Base-by-base conservation (phyloP, 2,329 filamentous ascomycete species). In the Shiraia bambusicola region DNA sequence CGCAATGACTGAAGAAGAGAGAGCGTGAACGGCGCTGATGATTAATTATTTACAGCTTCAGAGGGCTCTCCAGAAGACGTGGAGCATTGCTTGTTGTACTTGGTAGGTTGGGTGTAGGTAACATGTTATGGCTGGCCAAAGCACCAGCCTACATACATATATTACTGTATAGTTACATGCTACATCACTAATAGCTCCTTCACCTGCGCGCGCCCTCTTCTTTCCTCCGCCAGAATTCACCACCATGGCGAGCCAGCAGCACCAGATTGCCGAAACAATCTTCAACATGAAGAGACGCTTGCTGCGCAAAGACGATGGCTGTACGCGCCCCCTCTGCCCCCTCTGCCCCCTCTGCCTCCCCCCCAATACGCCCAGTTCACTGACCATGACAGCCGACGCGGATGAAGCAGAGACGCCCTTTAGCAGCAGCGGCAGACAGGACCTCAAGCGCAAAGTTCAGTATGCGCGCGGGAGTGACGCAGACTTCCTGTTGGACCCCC, bases 391-490 rank as follows among this genome's bases (percentile, higher is more conserved):
- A 90, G 87, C 88, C 49, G 87, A 91, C 65, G 88, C 86, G 44
- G 88, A 92, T 67, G 82, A 83, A 46, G 79, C 82, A 40, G 83
- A 89, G 56, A 78, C 83, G 46, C 76, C 79, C 56, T 80, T 79
- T 56, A 85, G 82, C 42, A 85, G 82, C 42, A 90, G 90, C 67
- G 83, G 87, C 61, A 86, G 86, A 47, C 82, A 88, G 68, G 92
- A 91, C 66, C 75, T 92, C 32, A 88, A 90, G 74, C 86, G 82
- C 66, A 79, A 82, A 56, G 83, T 87, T 31, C 79, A 82, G 54
- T 87, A 87, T 62, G 79, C 86, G 32, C 83, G 81, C 56, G 77
- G 83, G 59, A 86, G 86, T 44, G 82, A 84, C 58, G 74, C 90
- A 49, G 81, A 85, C 35, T 54, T 58, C 28, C 43, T 58, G 1